Conservation (phyloP, 2,329 filamentous ascomycete species). For the Helotiales sp. region DNA sequence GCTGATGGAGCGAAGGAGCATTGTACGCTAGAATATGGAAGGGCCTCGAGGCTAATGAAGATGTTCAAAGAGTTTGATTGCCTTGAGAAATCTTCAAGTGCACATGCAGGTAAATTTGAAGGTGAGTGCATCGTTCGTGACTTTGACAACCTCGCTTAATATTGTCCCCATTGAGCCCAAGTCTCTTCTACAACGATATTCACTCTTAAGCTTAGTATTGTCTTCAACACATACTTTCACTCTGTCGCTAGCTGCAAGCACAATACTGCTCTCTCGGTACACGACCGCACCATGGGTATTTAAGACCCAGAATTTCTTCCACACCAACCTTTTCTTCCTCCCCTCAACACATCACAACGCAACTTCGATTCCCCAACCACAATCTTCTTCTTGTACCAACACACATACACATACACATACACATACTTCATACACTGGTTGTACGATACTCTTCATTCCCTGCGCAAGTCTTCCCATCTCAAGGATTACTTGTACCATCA, state of each 20-base stretch:
- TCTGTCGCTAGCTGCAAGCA: too few species aligned
- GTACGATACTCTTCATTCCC: not conserved
- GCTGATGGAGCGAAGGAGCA: not conserved
- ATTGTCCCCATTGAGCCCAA: too few species aligned
- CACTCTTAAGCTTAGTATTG: too few species aligned
- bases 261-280: too few species aligned
- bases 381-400: not conserved
- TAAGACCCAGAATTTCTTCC: too few species aligned
- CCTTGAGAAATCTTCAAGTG: not conserved
- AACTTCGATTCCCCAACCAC: too few species aligned
- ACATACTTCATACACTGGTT: not conserved
- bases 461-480: not conserved
- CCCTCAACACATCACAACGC: not conserved
- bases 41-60: not conserved
- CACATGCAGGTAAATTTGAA: not conserved
- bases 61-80: not conserved
- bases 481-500: not conserved
- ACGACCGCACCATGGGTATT: too few species aligned
- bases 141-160: not conserved
- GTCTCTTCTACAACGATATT: too few species aligned
- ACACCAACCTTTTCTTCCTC: not conserved
- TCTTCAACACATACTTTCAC: too few species aligned
- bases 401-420: not conserved
- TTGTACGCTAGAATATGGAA: not conserved
- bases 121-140: not conserved